Evolutionary conservation across 192 early-diverging fungal species (phyloP), one percentile per base, ranked within the genome.

Genomic region (Coemansia sp.): DNA sequence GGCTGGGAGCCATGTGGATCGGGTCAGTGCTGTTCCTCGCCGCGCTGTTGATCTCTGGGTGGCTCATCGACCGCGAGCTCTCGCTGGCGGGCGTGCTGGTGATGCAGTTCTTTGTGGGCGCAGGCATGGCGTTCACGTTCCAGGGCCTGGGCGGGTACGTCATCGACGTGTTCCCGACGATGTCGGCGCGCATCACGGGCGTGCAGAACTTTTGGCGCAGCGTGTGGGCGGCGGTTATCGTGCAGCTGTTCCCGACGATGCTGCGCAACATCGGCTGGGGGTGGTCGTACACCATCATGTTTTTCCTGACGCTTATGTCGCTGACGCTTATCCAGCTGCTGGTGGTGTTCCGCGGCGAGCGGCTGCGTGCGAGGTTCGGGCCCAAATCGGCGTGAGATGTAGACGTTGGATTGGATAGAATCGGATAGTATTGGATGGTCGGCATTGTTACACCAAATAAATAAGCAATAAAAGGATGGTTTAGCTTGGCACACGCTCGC

Each of bases 191-290:
- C n/a, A 75, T 79, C 30, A 71, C 63, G 5, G 67, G 67, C 3
- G 62, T 75, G 13, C 61, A 65, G 35, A 79, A 69, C 59, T 68
- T 75, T 50, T 75, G 63, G 58, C 77, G 77, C 32, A 65, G 66
- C 32, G 36, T 50, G 14, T 79, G 72, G 67, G 56, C 50, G 1
- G 77, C 71, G 9, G 50, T 69, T 9, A 50, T 65, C 26, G 67
- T 77, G 2, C 67, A 70, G 45, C 44, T 77, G 37, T 65, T 61
- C 32, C 73, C 73, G 20, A 57, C 58, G 4, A 70, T 70, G 61
- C 49, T 63, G 11, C 32, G 45, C 9, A 77, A 53, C 42, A 66
- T 71, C 41, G 58, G 67, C 58, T 75, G 72, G 72, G 72, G 72
- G 7, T 68, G 66, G 72, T 46, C 72, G 2, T 75, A 68, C 45